Evolutionary conservation across 2,329 filamentous ascomycete species (phyloP).

Genomic region (Elsinoe fawcettii): DNA sequence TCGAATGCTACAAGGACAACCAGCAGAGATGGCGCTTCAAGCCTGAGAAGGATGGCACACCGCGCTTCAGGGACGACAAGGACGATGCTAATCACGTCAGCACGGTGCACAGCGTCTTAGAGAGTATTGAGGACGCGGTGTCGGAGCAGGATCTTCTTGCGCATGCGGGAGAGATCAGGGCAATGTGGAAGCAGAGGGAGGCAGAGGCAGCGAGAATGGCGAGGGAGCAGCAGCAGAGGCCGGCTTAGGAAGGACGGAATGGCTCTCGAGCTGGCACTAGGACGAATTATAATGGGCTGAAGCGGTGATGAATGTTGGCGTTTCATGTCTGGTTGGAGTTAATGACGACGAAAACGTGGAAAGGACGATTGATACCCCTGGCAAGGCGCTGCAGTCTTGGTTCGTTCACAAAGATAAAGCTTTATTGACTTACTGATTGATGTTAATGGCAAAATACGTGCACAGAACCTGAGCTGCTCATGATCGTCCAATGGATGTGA

Average conservation of each 20-base stretch:
- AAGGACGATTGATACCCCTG: not conserved
- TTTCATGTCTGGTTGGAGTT: not conserved
- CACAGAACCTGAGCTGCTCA: not conserved
- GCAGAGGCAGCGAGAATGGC: slow-evolving; percentile 30
- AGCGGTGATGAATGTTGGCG: not conserved
- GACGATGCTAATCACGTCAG: slow-evolving; percentile 78
- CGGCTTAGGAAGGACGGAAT: not conserved
- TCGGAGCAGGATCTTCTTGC: slow-evolving; percentile 71
- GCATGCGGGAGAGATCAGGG: slow-evolving; percentile 62
- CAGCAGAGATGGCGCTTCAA: slow-evolving; percentile 70
- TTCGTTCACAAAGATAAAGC: not conserved
- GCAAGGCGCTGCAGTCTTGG: not conserved
- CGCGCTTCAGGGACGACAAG: slow-evolving; percentile 91
- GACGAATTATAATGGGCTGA: not conserved
- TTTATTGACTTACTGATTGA: not conserved
- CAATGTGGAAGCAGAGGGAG: slow-evolving; percentile 66
- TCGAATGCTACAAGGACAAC: slow-evolving; percentile 80
- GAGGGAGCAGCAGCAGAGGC: slow-evolving; percentile 14
- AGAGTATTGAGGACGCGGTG: slow-evolving; percentile 81
- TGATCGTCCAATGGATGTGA: slow-evolving; percentile 4
- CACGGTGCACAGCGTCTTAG: slow-evolving; percentile 76
- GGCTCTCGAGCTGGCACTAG: not conserved
- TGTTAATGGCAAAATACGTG: not conserved
- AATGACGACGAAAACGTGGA: not conserved
- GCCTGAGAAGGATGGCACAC: slow-evolving; percentile 40